These are phyloP conservation scores for Pseudocercospora pini-densiflorae DNA, from an alignment of 2,329 filamentous ascomycete species.

Conservation along the genomic window DNA sequence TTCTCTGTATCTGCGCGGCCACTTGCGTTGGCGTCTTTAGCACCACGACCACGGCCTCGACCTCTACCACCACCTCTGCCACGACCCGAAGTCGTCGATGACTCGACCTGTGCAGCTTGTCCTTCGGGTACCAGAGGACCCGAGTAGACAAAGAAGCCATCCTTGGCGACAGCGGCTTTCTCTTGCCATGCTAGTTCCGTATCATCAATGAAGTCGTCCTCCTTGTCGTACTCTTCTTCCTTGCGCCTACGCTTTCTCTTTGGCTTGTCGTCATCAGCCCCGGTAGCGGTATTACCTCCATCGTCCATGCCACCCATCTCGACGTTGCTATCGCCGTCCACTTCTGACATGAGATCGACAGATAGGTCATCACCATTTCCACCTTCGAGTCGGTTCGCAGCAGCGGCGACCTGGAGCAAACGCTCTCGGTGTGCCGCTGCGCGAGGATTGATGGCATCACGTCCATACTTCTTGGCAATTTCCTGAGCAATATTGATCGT, in stretches of 20 bases:
- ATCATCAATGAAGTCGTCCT: conserved; percentile 79
- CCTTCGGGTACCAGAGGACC: conserved; percentile 87
- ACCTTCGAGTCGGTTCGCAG: conserved; percentile 82
- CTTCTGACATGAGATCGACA: conserved; percentile 67
- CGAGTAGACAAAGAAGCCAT: conserved; percentile 98
- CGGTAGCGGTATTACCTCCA: conserved; percentile 66
- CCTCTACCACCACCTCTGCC: conserved; percentile 52
- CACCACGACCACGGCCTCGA: conserved; percentile 59
- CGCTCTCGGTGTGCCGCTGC: conserved; percentile 87
- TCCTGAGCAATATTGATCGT: conserved; percentile 95
- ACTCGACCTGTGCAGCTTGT: conserved; percentile 59
- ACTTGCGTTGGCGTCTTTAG: conserved; percentile 47
- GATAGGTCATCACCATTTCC: conserved; percentile 81
- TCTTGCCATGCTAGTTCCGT: conserved; percentile 95
- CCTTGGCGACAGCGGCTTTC: conserved; percentile 88
- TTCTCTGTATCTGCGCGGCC: conserved; percentile 38
- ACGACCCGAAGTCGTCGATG: conserved; percentile 30
- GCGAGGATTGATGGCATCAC: conserved; percentile 89
- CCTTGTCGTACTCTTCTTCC: conserved; percentile 69
- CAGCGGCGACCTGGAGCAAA: conserved; percentile 84
- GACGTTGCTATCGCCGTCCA: conserved; percentile 78
- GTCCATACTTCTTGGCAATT: conserved; percentile 92
- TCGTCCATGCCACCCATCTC: conserved; percentile 74
- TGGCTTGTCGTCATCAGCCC: conserved; percentile 72
- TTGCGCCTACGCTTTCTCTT: conserved; percentile 77